These are phyloP conservation scores for Celoporthe dispersa DNA, from an alignment of 2,329 filamentous ascomycete species.

Conservation along the genomic window DNA sequence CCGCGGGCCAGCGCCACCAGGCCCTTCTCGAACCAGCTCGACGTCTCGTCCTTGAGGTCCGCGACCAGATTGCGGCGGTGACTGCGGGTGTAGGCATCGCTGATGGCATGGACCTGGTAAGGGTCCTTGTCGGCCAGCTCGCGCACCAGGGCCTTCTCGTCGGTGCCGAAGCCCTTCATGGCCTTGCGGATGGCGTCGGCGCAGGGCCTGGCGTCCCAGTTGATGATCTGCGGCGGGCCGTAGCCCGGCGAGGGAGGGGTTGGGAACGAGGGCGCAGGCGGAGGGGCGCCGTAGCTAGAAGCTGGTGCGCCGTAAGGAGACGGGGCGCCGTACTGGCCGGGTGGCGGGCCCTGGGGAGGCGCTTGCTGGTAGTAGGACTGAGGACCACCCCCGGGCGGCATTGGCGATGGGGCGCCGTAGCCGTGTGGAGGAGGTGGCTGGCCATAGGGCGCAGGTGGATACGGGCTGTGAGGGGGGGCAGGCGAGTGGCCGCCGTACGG, in stretches of 20 bases:
- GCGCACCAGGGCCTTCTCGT: constrained; percentile 77
- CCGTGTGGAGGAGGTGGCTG: constrained; percentile 39
- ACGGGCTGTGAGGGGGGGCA: constrained; percentile 18
- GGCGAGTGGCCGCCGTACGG: constrained; percentile 12
- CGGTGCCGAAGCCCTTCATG: constrained; percentile 91
- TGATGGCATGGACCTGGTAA: constrained; percentile 72
- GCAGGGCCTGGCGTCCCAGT: constrained; percentile 69
- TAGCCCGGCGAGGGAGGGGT: constrained; percentile 76
- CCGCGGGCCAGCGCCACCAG: constrained; percentile 78
- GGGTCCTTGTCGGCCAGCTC: constrained; percentile 76
- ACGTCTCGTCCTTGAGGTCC: constrained; percentile 79
- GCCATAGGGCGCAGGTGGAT: constrained; percentile 21
- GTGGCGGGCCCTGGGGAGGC: constrained; percentile 34
- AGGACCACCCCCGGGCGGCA: constrained; percentile 24
- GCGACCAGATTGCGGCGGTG: constrained; percentile 71
- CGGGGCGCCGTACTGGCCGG: constrained; percentile 39
- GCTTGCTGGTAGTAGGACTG: constrained; percentile 37
- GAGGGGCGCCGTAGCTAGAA: constrained; percentile 35
- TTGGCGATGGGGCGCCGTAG: constrained; percentile 34
- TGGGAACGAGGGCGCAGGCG: constrained; percentile 38
- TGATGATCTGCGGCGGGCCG: constrained; percentile 69
- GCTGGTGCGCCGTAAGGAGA: constrained; percentile 40
- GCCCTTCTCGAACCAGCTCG: constrained; percentile 73
- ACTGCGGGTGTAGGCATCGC: constrained; percentile 66
- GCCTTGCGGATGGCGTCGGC: constrained; percentile 75